Evolutionary conservation across 139 green algal species (phyloP).

Genomic region (Pleodorina starrii): DNA sequence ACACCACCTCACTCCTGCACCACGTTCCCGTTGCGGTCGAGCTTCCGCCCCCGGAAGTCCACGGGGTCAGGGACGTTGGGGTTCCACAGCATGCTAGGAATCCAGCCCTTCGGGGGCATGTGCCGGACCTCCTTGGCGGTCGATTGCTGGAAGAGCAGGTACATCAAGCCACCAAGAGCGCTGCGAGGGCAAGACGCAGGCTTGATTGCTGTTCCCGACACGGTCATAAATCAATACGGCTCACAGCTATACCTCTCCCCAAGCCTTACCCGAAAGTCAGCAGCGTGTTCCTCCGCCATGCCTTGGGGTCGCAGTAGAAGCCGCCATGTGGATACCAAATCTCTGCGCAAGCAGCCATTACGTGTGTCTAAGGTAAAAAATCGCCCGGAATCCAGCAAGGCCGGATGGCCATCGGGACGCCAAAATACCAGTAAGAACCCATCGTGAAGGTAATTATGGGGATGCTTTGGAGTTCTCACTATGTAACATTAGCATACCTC

Average conservation of each 20-base stretch:
- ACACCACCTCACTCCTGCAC: neutral
- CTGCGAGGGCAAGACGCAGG: slow-evolving; percentile 37
- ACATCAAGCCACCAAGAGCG: slow-evolving; percentile 45
- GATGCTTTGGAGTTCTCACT: neutral
- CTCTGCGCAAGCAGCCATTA: slow-evolving; percentile 41
- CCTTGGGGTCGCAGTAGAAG: slow-evolving; percentile 67
- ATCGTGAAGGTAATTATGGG: too few relatives aligned
- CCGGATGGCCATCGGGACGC: too few relatives aligned
- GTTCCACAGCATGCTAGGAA: slow-evolving; percentile 66
- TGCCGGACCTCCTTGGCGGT: slow-evolving; percentile 60
- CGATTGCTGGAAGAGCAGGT: slow-evolving; percentile 53
- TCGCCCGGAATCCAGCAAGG: neutral
- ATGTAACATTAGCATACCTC: slow-evolving; percentile 27
- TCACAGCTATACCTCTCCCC: too few relatives aligned
- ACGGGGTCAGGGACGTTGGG: slow-evolving; percentile 57
- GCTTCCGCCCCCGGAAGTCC: slow-evolving; percentile 60
- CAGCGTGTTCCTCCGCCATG: slow-evolving; percentile 54
- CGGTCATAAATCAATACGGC: too few relatives aligned
- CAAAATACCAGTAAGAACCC: neutral
- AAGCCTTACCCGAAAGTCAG: slow-evolving; percentile 49
- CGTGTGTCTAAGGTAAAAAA: neutral
- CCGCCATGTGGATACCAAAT: slow-evolving; percentile 67
- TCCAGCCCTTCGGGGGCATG: slow-evolving; percentile 67
- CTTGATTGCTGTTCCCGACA: too few relatives aligned
- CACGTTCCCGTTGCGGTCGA: slow-evolving; percentile 51